phyloP scores from a whole-genome alignment of 768 basidiomycete species.

The Austroboletus festivus region DNA sequence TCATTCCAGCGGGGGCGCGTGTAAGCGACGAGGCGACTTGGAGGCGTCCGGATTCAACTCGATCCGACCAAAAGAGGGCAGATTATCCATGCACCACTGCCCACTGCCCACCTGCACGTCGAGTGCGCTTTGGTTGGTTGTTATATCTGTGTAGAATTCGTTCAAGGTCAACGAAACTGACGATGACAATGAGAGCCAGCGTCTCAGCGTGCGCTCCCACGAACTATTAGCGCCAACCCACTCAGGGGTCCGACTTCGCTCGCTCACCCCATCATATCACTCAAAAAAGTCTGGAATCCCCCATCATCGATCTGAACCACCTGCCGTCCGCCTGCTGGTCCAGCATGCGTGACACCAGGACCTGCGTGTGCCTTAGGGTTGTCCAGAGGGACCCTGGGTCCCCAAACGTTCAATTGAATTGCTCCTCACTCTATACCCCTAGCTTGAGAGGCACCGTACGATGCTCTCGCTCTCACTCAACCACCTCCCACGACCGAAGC shows the following conservation, averaged over 20 bases:
- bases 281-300: slow-evolving; percentile 31
- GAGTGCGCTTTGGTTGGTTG: not conserved
- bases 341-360: slow-evolving; percentile 30
- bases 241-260: slow-evolving; percentile 29
- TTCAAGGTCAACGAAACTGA: not conserved
- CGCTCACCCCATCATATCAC: slow-evolving; percentile 24
- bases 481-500: slow-evolving; percentile 25
- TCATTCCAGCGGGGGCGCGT: slow-evolving; percentile 20
- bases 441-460: slow-evolving; percentile 19
- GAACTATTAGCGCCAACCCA: slow-evolving; percentile 26
- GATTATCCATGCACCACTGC: slow-evolving; percentile 1
- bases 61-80: slow-evolving; percentile 8
- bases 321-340: slow-evolving; percentile 32
- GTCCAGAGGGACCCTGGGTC: slow-evolving; percentile 25
- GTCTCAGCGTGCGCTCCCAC: slow-evolving; percentile 23
- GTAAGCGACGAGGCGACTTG: slow-evolving; percentile 26
- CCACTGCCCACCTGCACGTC: not conserved
- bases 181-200: slow-evolving; percentile 1
- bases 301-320: slow-evolving; percentile 31
- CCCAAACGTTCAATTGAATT: slow-evolving; percentile 21
- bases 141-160: slow-evolving; percentile 1
- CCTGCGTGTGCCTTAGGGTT: slow-evolving; percentile 31
- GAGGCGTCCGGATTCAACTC: not conserved
- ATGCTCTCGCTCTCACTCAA: slow-evolving; percentile 32
- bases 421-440: slow-evolving; percentile 23